phyloP scores from a whole-genome alignment of 208 protist genomes.

The Trypanosoma grayi region DNA sequence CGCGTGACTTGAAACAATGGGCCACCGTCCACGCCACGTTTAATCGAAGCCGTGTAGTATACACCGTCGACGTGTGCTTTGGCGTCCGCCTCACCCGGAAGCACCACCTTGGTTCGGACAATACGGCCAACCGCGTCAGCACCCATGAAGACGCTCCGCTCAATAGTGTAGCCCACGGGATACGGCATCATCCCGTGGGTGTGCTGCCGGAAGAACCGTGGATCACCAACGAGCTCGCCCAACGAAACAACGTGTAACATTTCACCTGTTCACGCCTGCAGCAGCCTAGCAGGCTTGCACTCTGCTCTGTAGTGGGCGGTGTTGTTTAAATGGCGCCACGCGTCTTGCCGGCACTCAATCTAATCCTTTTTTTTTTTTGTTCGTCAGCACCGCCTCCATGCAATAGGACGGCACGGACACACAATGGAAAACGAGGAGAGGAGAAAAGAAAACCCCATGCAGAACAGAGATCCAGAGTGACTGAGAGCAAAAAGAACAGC shows the following conservation, averaged over 20 bases:
- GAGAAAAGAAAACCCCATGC: too few relatives aligned
- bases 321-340: too few relatives aligned
- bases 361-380: too few relatives aligned
- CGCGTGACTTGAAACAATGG: constrained; percentile 53
- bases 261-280: too few relatives aligned
- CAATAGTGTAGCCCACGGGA: constrained; percentile 54
- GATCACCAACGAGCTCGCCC: constrained; percentile 36
- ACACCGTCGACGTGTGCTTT: constrained; percentile 3
- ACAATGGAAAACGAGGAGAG: too few relatives aligned
- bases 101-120: neutral
- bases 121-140: neutral
- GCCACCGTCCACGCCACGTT: constrained; percentile 3
- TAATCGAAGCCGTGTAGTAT: constrained; percentile 51
- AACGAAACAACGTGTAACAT: constrained; percentile 55
- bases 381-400: too few relatives aligned
- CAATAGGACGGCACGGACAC: too few relatives aligned
- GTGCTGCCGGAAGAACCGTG: constrained; percentile 24
- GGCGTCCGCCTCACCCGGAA: constrained; percentile 14
- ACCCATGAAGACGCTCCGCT: constrained; percentile 49
- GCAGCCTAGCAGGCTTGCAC: too few relatives aligned
- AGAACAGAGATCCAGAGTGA: too few relatives aligned
- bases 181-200: constrained; percentile 16
- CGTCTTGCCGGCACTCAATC: too few relatives aligned
- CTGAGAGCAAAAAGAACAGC: too few relatives aligned
- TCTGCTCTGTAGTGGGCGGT: too few relatives aligned